A percentile compares a stretch with the other conserved stretches of the same genome.
Evolutionary conservation across 2,329 filamentous ascomycete genomes (phyloP).

Genomic region (Macrophomina pseudophaseolina): DNA sequence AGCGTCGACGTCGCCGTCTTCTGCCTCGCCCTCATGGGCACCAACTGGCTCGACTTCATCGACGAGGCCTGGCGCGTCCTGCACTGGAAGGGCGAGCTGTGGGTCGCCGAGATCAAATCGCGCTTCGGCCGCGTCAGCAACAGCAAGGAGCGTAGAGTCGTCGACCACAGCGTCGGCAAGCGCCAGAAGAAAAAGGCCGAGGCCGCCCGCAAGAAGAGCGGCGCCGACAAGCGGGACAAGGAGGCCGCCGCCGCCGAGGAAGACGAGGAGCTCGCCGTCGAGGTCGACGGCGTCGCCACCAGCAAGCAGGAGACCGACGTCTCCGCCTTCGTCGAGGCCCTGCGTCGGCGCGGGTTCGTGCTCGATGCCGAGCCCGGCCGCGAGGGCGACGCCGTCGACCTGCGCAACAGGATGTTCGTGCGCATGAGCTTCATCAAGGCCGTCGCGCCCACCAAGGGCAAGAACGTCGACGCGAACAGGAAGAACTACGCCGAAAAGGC

Average conservation of each 20-base stretch:
- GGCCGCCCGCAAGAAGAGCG: constrained; percentile 48
- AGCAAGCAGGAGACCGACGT: constrained; percentile 75
- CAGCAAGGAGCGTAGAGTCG: constrained; percentile 52
- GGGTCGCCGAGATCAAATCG: constrained; percentile 96
- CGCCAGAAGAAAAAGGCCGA: constrained; percentile 58
- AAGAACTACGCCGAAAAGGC: constrained; percentile 42
- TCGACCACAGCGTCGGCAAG: constrained; percentile 75
- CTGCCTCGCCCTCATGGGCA: constrained; percentile 97
- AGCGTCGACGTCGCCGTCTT: constrained; percentile 88
- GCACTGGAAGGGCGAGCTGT: constrained; percentile 92
- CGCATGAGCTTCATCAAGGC: constrained; percentile 93
- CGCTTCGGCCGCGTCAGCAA: constrained; percentile 72
- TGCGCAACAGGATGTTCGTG: constrained; percentile 97
- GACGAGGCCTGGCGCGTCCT: constrained; percentile 94
- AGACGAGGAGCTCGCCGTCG: constrained; percentile 64
- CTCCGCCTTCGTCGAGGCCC: constrained; percentile 81
- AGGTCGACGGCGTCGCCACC: constrained; percentile 66
- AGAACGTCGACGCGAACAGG: constrained; percentile 60
- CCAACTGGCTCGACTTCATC: constrained; percentile 96
- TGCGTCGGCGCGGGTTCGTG: constrained; percentile 82
- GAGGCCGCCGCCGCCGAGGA: constrained; percentile 56
- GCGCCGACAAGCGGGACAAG: constrained; percentile 51
- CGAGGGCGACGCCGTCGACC: constrained; percentile 66
- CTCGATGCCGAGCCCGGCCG: constrained; percentile 66
- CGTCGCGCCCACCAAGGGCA: constrained; percentile 75